Evolutionary conservation across 176 grass and related monocot genomes (phyloP), one percentile per base, ranked within the genome.

Genomic region (Elymus sibiricus): DNA sequence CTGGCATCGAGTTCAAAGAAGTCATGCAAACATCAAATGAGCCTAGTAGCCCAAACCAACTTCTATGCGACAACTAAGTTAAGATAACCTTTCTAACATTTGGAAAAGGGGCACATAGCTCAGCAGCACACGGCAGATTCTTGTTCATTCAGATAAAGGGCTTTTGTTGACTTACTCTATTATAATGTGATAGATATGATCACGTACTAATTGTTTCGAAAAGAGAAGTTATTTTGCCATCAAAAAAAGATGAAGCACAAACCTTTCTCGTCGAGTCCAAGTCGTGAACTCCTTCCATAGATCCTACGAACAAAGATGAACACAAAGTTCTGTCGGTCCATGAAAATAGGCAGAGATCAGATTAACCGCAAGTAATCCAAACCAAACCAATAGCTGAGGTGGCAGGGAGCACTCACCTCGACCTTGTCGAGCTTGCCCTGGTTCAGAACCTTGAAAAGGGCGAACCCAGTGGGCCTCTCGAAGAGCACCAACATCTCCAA

Each of bases 371-470:
- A 79, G 17, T 5, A 38, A 28, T 16, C 16, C 64, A 28, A 37
- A 14, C 0, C 22, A 65, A 65, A 47, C 34, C 28, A 17, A 78
- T 1, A 47, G 64, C 26, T 19, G 24, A 56, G 32, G 49, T 15
- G 3, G 3, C 37, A 34, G 80, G 26, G 9, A 53, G 1, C 15
- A 82, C 79, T 83, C 74, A 98, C 95, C 91, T 98, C 91, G n/a
- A 95, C 89, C 63, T 92, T 90, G 70, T 85, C 80, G 53, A 97
- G 88, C 84, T 94, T 97, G 32, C 95, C 90, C 89, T 97, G 86
- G 78, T 97, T 79, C 40, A 97, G 85, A 69, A 97, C 95, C 83
- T 94, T 97, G 74, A 94, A 97, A 24, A 97, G 88, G 65, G 92
- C 90, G 63, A 97, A 94, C 34, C 95, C 95, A 53, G 90, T 88